These are phyloP conservation scores for Catharanthus roseus DNA, from an alignment of 257 asterid genomes.

Conservation along the genomic window DNA sequence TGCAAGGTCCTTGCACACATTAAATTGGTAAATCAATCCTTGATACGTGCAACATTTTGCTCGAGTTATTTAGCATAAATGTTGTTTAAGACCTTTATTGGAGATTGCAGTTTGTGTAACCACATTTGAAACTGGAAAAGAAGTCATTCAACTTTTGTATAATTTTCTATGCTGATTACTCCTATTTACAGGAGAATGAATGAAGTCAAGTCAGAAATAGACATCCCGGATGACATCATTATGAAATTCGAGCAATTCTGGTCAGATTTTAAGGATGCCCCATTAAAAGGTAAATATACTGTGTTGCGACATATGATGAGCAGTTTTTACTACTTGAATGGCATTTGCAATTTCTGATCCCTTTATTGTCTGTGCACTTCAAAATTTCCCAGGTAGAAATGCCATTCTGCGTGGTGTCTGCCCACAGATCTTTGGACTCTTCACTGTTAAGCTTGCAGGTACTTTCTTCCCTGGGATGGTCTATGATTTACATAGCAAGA, in stretches of 20 bases:
- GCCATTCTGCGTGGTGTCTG: constrained; percentile 84
- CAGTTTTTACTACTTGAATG: constrained; percentile 4
- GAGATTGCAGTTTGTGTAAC: not conserved
- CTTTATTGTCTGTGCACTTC: constrained; percentile 13
- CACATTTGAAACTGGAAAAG: not conserved
- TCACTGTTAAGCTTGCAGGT: constrained; percentile 99
- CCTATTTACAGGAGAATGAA: constrained; percentile 66
- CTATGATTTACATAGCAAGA: constrained; percentile 9
- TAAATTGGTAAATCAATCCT: not conserved
- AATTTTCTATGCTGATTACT: not conserved
- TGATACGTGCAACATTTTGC: not conserved
- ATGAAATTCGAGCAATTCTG: constrained; percentile 76
- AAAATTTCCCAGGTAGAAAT: constrained; percentile 62
- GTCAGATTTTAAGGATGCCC: constrained; percentile 61
- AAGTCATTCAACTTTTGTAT: not conserved
- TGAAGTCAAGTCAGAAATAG: constrained; percentile 68
- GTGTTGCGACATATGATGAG: not conserved
- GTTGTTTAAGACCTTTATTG: not conserved
- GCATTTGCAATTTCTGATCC: not conserved
- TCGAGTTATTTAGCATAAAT: not conserved
- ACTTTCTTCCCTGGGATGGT: constrained; percentile 12
- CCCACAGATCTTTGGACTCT: constrained; percentile 96
- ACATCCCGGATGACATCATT: constrained; percentile 62
- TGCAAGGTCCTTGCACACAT: not conserved
- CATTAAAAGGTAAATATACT: constrained; percentile 62